Conservation (phyloP, 2,329 filamentous ascomycete genomes). For the Paecilomyces sp. region DNA sequence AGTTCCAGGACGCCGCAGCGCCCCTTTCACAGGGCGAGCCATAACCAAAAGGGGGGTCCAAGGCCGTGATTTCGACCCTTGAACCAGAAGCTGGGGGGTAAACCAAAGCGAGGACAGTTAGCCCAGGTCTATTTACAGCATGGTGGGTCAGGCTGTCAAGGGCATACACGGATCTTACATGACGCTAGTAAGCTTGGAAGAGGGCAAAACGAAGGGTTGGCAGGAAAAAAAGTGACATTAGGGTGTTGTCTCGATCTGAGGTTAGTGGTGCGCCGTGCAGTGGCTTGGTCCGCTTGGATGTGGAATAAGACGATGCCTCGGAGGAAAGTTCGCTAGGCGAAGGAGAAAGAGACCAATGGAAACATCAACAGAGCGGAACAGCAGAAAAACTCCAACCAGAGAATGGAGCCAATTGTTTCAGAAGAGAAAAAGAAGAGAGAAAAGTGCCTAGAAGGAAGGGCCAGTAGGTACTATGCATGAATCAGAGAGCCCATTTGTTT, state of each 20-base stretch:
- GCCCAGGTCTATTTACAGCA: neutral
- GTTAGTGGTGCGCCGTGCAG: neutral
- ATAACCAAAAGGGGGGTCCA: neutral
- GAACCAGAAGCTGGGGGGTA: neutral
- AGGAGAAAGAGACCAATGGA: neutral
- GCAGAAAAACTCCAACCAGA: neutral
- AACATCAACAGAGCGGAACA: neutral
- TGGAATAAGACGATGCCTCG: neutral
- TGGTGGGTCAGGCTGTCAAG: neutral
- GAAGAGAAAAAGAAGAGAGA: neutral
- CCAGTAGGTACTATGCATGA: neutral
- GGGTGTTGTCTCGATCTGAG: neutral
- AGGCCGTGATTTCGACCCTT: neutral
- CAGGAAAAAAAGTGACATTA: neutral
- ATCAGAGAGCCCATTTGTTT: neutral
- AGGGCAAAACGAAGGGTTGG: neutral
- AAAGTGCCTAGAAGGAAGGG: neutral
- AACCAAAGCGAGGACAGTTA: neutral
- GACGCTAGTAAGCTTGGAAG: neutral
- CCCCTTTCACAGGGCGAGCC: neutral
- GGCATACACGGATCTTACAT: neutral
- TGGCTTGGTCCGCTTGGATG: neutral
- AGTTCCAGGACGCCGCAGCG: neutral
- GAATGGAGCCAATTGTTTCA: neutral
- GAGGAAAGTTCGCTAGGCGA: neutral